Evolutionary conservation across 2,329 filamentous ascomycete species (phyloP), one percentile per base, ranked within the genome.

Genomic region (Aureobasidium sp.): DNA sequence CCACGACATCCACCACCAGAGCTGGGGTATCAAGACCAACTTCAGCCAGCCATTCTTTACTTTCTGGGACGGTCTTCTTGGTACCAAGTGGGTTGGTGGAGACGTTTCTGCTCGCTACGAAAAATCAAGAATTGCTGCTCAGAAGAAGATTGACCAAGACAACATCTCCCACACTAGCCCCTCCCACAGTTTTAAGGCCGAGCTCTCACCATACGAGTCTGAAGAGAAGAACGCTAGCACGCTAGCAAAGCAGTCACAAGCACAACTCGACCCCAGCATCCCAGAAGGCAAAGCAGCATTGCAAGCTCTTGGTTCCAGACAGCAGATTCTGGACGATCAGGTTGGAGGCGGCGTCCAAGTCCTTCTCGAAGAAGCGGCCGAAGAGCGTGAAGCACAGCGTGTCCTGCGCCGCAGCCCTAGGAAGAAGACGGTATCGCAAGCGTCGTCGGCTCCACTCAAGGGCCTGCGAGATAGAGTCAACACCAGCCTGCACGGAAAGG

Each of bases 1-100:
- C 76, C 94, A 99, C 72, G 94, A 99, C 72, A 93, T 99, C 63
- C 94, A 99, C 76, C 94, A 99, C 77, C 94, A 99, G 77, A 95
- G 90, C 76, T 97, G 93, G 92, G 94, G 94, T 62, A 96, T 99
- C 82, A 99, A 97, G 83, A 89, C 88, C 66, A 95, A 95, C 77
- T 95, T 91, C 74, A 88, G 87, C 5, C 61, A 62, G 45, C 53
- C 61, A 8, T 62, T 62, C 45, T 62, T 62, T 53, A 62, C 61
- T 39, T 58, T 62, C 44, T 97, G 94, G 91, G 94, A 99, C 73
- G 81, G 84, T 51, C 71, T 91, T 31, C 79, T 96, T 25, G 86
- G 87, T 57, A 99, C 94, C 27, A 88, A 85, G 75, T 97, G 91
- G 87, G 85, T 83, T 64, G 90, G 90, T 55, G 86, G 79, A 66